Evolutionary conservation across 345 rosid species (phyloP).

Genomic region (Aethionema arabicum): DNA sequence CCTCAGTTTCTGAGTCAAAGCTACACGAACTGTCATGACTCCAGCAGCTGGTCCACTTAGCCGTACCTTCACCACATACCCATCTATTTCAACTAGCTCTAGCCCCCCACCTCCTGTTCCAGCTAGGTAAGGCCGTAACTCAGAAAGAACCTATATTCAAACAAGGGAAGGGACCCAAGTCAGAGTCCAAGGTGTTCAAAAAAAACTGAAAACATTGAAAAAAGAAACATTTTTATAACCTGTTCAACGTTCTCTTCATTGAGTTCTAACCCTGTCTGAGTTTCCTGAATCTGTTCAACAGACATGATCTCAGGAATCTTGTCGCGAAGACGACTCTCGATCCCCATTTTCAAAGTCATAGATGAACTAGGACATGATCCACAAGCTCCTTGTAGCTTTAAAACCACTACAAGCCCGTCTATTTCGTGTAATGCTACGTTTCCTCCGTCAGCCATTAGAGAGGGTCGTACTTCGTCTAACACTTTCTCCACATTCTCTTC

Average conservation of each 20-base stretch:
- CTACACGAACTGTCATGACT: constrained; percentile 91
- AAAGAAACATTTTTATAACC: constrained; percentile 36
- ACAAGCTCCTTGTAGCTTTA: constrained; percentile 93
- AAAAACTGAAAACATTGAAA: too few species aligned
- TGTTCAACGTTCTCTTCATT: constrained; percentile 76
- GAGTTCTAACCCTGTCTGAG: constrained; percentile 72
- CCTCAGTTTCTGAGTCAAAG: constrained; percentile 81
- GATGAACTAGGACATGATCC: constrained; percentile 98
- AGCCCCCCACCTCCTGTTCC: constrained; percentile 91
- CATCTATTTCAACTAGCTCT: constrained; percentile 70
- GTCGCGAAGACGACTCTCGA: constrained; percentile 80
- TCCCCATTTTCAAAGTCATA: constrained; percentile 94
- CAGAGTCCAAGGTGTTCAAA: background rate
- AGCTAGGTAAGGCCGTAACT: constrained; percentile 81
- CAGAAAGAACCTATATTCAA: constrained; percentile 63
- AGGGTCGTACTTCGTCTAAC: constrained; percentile 78
- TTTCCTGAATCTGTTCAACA: constrained; percentile 84
- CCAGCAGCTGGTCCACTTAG: constrained; percentile 88
- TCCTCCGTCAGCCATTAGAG: constrained; percentile 95
- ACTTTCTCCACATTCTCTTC: constrained; percentile 94
- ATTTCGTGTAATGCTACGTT: constrained; percentile 93
- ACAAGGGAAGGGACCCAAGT: background rate
- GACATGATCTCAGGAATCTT: constrained; percentile 87
- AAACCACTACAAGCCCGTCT: constrained; percentile 87
- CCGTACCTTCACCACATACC: constrained; percentile 60